Conservation (phyloP, 2,329 filamentous ascomycete genomes). For the Alternaria brassicae region DNA sequence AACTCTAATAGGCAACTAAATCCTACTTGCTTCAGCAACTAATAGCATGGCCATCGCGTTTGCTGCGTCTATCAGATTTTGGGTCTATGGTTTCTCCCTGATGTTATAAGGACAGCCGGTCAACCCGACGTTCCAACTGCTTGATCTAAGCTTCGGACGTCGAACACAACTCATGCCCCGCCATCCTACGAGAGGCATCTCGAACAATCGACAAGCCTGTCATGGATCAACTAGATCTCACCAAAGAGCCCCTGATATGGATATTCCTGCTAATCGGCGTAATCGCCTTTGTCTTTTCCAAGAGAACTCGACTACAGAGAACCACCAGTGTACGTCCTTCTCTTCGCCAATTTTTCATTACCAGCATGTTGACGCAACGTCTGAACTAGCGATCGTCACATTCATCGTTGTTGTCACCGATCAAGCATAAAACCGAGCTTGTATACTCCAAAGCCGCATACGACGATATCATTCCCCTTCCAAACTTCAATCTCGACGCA, state of each 20-base stretch:
- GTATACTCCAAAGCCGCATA: conserved; percentile 44
- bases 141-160: neutral
- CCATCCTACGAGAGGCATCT: neutral
- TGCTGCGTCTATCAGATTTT: neutral
- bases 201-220: neutral
- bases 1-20: conserved; percentile 10
- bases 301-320: neutral
- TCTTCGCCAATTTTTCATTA: neutral
- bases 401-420: neutral
- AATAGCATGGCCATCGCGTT: neutral
- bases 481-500: conserved; percentile 59
- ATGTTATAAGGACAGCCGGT: neutral
- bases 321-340: neutral
- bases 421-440: neutral
- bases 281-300: neutral
- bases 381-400: neutral
- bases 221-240: neutral
- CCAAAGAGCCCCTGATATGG: neutral
- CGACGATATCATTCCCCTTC: conserved; percentile 55
- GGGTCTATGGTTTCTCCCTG: neutral
- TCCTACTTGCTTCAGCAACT: neutral
- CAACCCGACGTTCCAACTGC: neutral
- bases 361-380: neutral
- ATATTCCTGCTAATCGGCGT: neutral
- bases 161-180: neutral